Evolutionary conservation across 805 yeast genomes (phyloP), one percentile per base, ranked within the genome.

Genomic region (Suhomyces canberraensis): DNA sequence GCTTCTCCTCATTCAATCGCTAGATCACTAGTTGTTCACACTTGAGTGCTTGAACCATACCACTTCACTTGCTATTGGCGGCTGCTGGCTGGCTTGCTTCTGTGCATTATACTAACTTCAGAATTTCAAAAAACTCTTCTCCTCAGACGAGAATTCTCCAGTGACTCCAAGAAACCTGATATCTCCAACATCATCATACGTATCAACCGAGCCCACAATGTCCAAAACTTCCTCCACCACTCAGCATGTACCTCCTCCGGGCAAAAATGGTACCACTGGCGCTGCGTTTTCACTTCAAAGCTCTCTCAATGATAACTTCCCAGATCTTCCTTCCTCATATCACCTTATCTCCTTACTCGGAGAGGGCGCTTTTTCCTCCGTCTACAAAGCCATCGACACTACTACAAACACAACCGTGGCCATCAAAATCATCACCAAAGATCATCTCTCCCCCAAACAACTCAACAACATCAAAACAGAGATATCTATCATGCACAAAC

Each of bases 351-450:
- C 58, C 9, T 46, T 60, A 15, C 46, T 84, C 13, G 91, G 93
- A 1, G 90, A 84, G 53, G 98, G 98, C 7, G 97, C 97, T 0
- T 90, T 91, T 56, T 86, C 95, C 3, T 73, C 76, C 9, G 98
- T 91, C 4, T 86, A 79, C 64, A 79, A 75, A 53, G 95, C 95
- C 0, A 54, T 66, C 11, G 81, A 81, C 48, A 45, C 61, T 3
- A 46, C 47, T 8, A 54, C 68, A 4, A 58, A 72, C 33, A 59
- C 62, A 25, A 40, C 48, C 6, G 81, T 86, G 11, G 96, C 96
- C 9, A 76, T 87, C 50, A 87, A 87, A 52, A 75, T 85, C 40
- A 84, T 88, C 30, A 72, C 76, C 47, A 87, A 87, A 54, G 60
- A 61, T 30, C 70, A 72, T 36, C 65, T 82, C 69, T 64, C 70